Base-by-base conservation (phyloP, 768 basidiomycete species). In the Mycena sanguinolenta region DNA sequence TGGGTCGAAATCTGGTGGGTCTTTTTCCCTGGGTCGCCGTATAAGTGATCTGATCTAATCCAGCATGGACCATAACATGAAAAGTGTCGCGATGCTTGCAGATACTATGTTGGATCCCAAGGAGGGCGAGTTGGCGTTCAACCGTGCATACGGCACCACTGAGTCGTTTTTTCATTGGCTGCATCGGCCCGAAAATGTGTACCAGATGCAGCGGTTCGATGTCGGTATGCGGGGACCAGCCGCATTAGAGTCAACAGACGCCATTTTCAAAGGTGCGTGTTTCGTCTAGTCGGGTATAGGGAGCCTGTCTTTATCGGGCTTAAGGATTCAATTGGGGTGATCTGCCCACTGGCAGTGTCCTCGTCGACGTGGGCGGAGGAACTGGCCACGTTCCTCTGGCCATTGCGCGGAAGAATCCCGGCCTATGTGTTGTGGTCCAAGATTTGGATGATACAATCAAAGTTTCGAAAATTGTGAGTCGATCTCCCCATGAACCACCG, bases 271-370 rank as follows among this genome's bases (percentile, higher is more conserved):
- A n/a, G 55, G 55, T 21, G 25, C 16, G 58, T 4, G 4, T 17
- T 17, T 58, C 12, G 25, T 25, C 10, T 9, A n/a, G n/a, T n/a
- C n/a, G n/a, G 12, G 25, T 23, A 6, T 23, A 23, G 3, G n/a
- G 36, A 4, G 2, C 36, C 55, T 58, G 28, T 36, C 55, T 10
- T 25, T n/a, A 6, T 23, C 12, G n/a, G 36, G 25, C 23, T 3
- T 30, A 30, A 63, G 61, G 49, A 16, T 63, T 63, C 23, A 34
- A 63, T 49, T 63, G 61, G 61, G 25, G 32, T 19, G 34, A 17
- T 3, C 27, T 63, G n/a, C n/a, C n/a, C n/a, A n/a, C n/a, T n/a
- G n/a, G n/a, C n/a, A n/a, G n/a, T n/a, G n/a, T n/a, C n/a, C n/a
- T n/a, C n/a, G n/a, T n/a, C n/a, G n/a, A n/a, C n/a, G n/a, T n/a